These are phyloP conservation scores for Corrigiola litoralis DNA, from an alignment of 179 eudicot genomes.

Conservation along the genomic window DNA sequence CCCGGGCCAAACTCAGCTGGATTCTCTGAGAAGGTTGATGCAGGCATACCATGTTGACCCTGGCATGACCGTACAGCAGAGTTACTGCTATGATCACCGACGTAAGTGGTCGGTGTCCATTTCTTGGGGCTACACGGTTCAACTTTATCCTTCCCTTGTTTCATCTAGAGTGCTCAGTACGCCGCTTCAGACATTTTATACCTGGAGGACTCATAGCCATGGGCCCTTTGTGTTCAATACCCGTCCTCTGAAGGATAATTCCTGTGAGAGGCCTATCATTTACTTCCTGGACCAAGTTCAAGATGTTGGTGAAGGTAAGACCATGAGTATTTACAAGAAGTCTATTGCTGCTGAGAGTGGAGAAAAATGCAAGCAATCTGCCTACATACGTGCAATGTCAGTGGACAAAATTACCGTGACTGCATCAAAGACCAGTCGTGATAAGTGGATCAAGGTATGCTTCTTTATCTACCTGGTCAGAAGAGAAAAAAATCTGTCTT, in stretches of 20 bases:
- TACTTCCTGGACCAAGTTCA: conserved; percentile 50
- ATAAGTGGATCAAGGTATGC: conserved; percentile 51
- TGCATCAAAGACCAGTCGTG: conserved; percentile 51
- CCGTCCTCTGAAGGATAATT: conserved; percentile 43
- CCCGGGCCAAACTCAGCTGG: conserved; percentile 46
- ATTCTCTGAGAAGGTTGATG: conserved; percentile 55
- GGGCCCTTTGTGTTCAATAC: conserved; percentile 91
- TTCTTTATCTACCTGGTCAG: too few relatives aligned
- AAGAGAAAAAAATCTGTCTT: too few relatives aligned
- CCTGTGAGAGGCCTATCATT: conserved; percentile 49
- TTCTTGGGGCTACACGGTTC: conserved; percentile 87
- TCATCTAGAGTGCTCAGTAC: conserved; percentile 43
- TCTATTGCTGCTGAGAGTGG: conserved; percentile 20
- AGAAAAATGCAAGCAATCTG: conserved; percentile 35
- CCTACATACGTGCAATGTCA: conserved; percentile 26
- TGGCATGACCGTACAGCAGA: conserved; percentile 62
- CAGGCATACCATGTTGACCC: conserved; percentile 59
- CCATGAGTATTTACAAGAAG: conserved; percentile 46
- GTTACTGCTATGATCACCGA: conserved; percentile 58
- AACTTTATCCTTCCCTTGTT: conserved; percentile 54
- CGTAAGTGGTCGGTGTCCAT: conserved; percentile 58
- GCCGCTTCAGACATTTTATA: conserved; percentile 64
- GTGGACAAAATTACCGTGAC: conserved; percentile 43
- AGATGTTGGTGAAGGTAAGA: conserved; percentile 33
- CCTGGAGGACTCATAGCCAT: conserved; percentile 61